Evolutionary conservation across 2,329 filamentous ascomycete species (phyloP), one percentile per base, ranked within the genome.

Genomic region (Talaromyces sp.): DNA sequence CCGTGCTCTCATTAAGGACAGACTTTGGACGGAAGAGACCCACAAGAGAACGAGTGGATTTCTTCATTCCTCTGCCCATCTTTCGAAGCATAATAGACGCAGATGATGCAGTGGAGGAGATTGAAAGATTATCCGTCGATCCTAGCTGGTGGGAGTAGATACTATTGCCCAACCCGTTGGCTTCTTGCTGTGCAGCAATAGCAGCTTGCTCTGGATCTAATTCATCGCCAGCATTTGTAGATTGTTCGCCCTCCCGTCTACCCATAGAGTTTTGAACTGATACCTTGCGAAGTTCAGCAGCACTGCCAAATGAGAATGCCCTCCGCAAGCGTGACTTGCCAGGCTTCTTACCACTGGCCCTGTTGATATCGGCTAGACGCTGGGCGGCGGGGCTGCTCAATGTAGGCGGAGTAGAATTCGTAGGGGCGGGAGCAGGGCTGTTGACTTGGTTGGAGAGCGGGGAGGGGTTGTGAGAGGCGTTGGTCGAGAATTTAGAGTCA

Each of bases 21-120:
- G 94, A 98, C 78, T 98, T 99, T 0, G 95, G 94, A 68, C 95
- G 86, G 82, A 99, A 99, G 7, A 99, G 84, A 29, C 95, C 95
- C 70, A 96, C 96, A 63, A 99, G 86, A 27, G 93, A 97, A 58
- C 93, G 87, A 19, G 90, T 91, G 61, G 92, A 90, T 79, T 95
- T 96, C 85, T 97, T 98, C 88, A 98, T 91, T n/a, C 94, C 93
- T 69, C 93, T 92, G 64, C 95, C 95, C 95, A 99, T 99, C 82
- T 99, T 99, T 62, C 95, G 89, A 70, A 99, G 76, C 80, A 83
- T 83, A 60, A 82, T 78, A 15, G 80, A 82, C 4, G 81, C 80
- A 7, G 81, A 83, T 0, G 80, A 82, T 25, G 80, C 80, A 5
- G 81, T 82, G 1, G 81, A 82, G 1, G 79, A 82, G 22, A 83